These are phyloP conservation scores for Kockiozyma suomiensis DNA, from an alignment of 805 yeast species.

Conservation along the genomic window DNA sequence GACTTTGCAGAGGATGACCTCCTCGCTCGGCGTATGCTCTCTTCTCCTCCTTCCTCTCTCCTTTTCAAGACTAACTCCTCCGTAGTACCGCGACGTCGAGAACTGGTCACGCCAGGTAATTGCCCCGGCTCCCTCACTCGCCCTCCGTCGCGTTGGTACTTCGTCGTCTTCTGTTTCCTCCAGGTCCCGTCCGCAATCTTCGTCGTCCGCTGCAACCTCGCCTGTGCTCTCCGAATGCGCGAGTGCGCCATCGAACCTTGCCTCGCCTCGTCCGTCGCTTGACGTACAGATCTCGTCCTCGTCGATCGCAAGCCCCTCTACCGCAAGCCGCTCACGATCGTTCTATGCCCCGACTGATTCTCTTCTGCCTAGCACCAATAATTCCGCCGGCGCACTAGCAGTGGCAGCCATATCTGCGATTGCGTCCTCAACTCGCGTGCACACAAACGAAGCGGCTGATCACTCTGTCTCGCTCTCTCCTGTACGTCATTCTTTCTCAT, in stretches of 20 bases:
- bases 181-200: background rate
- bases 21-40: conserved; percentile 13
- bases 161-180: conserved; percentile 7
- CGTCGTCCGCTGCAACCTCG: background rate
- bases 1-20: background rate
- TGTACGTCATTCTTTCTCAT: background rate
- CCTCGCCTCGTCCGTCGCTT: conserved; percentile 8
- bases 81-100: conserved; percentile 29
- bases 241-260: background rate
- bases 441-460: background rate
- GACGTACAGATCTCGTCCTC: background rate
- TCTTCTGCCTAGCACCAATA: background rate
- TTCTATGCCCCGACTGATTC: background rate
- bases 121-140: conserved; percentile 14
- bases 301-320: too few relatives aligned
- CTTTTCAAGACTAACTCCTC: background rate
- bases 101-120: conserved; percentile 30
- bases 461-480: background rate
- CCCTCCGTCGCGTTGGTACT: conserved; percentile 8
- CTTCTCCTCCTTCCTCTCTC: background rate
- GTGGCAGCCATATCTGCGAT: conserved; percentile 4
- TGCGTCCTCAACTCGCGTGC: conserved; percentile 1
- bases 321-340: too few relatives aligned
- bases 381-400: background rate
- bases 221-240: background rate